phyloP scores from a whole-genome alignment of 441 rosid species.

The Gossypium gossypioides region DNA sequence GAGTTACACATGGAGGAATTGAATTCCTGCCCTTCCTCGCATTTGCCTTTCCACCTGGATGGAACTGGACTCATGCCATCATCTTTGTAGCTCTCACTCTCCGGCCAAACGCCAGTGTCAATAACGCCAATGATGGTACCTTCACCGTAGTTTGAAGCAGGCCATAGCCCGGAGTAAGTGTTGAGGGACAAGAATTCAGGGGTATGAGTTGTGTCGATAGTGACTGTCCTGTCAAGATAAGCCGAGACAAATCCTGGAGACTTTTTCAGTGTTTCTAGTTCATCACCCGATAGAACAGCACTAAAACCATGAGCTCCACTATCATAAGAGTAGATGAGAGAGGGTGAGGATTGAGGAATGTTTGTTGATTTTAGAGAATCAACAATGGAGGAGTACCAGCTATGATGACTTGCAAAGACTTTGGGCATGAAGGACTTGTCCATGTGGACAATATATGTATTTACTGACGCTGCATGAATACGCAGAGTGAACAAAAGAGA shows the following conservation, averaged over 20 bases:
- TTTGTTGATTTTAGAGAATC: neutral
- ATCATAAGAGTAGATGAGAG: constrained; percentile 30
- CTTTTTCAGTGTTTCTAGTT: constrained; percentile 23
- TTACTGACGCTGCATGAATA: constrained; percentile 14
- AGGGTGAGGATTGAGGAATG: constrained; percentile 1
- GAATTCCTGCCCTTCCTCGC: constrained; percentile 34
- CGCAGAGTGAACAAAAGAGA: constrained; percentile 7
- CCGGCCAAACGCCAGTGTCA: constrained; percentile 46
- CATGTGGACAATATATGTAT: constrained; percentile 34
- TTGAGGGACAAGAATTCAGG: constrained; percentile 32
- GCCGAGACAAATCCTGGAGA: constrained; percentile 39
- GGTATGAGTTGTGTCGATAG: constrained; percentile 40
- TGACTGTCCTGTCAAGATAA: constrained; percentile 25
- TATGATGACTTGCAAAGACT: constrained; percentile 19
- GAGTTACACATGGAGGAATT: constrained; percentile 32
- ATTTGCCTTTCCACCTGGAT: constrained; percentile 38
- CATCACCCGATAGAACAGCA: constrained; percentile 24
- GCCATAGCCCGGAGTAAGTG: constrained; percentile 25
- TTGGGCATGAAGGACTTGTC: constrained; percentile 43
- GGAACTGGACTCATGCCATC: constrained; percentile 31
- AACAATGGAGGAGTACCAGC: constrained; percentile 29
- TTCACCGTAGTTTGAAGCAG: constrained; percentile 31
- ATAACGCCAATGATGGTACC: constrained; percentile 34
- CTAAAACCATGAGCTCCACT: constrained; percentile 39
- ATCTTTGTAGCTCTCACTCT: constrained; percentile 35